These are phyloP conservation scores for Tinospora cordifolia DNA, from an alignment of 164 flowering plant species.

Conservation along the genomic window DNA sequence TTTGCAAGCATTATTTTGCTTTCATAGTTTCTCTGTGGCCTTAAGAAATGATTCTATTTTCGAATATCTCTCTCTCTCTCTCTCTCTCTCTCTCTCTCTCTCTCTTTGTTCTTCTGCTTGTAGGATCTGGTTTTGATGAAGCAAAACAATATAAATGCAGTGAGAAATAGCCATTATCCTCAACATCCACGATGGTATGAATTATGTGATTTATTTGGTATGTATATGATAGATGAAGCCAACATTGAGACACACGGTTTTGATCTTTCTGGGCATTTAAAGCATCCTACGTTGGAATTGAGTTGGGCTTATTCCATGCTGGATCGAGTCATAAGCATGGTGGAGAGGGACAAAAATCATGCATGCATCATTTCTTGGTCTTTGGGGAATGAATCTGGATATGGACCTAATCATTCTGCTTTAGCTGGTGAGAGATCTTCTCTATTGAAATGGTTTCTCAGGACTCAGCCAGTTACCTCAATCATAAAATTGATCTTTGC, in stretches of 20 bases:
- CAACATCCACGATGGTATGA: constrained; percentile 98
- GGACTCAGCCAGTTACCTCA: too few species aligned
- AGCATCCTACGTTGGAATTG: constrained; percentile 78
- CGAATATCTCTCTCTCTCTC: too few species aligned
- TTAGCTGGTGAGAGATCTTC: constrained; percentile 50
- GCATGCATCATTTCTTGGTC: constrained; percentile 92
- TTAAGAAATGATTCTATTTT: not conserved
- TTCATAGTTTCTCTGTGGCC: not conserved
- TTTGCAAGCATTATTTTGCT: not conserved
- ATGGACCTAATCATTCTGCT: constrained; percentile 94
- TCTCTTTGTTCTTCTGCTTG: constrained; percentile 20
- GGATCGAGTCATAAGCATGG: constrained; percentile 95
- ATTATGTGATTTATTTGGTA: constrained; percentile 85
- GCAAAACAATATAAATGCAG: constrained; percentile 91
- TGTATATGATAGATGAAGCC: constrained; percentile 99
- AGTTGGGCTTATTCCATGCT: constrained; percentile 83
- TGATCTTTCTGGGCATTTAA: constrained; percentile 39
- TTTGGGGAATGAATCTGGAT: constrained; percentile 85
- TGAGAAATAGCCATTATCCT: constrained; percentile 97
- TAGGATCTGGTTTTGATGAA: constrained; percentile 95
- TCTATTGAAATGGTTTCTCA: not conserved
- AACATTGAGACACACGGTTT: constrained; percentile 98
- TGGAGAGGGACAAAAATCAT: constrained; percentile 96
- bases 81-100: too few species aligned
- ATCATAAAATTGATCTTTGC: too few species aligned